Evolutionary conservation across 225 moss, liverwort and hornwort species (phyloP).

Genomic region (Asterella californica): DNA sequence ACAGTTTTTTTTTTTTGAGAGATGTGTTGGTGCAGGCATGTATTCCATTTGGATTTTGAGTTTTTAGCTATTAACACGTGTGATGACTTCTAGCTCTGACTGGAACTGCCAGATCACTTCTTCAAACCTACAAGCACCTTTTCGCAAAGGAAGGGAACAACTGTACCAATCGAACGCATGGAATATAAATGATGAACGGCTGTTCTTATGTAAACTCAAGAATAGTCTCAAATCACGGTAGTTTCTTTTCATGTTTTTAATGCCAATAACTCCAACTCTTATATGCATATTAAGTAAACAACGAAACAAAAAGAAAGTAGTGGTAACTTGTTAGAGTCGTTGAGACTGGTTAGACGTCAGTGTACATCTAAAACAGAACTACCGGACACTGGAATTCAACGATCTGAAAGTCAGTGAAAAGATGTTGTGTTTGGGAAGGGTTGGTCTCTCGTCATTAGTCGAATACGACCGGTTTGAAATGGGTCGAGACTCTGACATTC

Average conservation of each 20-base stretch:
- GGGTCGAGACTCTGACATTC: neutral
- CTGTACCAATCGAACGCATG: conserved; percentile 16
- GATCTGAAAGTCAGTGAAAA: neutral
- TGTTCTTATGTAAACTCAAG: conserved; percentile 26
- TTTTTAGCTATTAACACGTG: too few relatives aligned
- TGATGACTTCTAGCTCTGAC: conserved; percentile 8
- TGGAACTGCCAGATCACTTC: conserved; percentile 19
- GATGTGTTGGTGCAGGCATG: too few relatives aligned
- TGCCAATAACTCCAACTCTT: conserved; percentile 16
- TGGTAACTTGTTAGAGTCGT: neutral
- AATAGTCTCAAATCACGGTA: conserved; percentile 23
- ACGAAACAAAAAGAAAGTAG: neutral
- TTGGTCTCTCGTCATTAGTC: neutral
- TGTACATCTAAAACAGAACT: neutral
- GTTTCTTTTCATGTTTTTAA: conserved; percentile 23
- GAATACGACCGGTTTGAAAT: neutral
- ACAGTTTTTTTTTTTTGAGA: too few relatives aligned
- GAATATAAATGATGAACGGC: conserved; percentile 24
- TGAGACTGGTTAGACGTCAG: neutral
- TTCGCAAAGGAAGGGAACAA: conserved; percentile 1
- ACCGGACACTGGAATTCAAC: neutral
- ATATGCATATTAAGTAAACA: conserved; percentile 4
- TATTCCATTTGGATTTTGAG: too few relatives aligned
- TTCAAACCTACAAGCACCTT: conserved; percentile 15
- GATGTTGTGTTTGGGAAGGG: neutral